Percentiles rank a stretch among this genome's conserved stretches.
Conservation (phyloP, 2,329 filamentous ascomycete genomes). For the Fusarium palustre region DNA sequence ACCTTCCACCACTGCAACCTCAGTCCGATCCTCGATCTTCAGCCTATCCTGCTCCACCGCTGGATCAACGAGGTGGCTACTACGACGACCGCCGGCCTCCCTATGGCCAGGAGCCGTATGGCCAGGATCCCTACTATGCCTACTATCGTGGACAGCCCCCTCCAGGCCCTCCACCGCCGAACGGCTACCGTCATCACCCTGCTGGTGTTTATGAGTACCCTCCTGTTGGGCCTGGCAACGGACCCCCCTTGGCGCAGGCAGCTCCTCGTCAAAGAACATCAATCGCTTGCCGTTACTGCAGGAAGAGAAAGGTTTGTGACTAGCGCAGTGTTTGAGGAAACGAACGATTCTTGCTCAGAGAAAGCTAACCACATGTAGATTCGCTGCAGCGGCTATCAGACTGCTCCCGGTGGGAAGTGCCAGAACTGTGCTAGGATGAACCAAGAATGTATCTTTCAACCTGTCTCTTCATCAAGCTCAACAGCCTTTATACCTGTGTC, state of each 20-base stretch:
- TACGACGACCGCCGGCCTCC: slow-evolving; percentile 53
- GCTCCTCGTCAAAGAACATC: slow-evolving; percentile 69
- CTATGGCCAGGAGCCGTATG: slow-evolving; percentile 52
- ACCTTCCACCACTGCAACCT: slow-evolving; percentile 55
- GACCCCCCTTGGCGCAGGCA: slow-evolving; percentile 59
- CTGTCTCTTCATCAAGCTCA: slow-evolving; percentile 66
- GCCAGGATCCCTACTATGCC: slow-evolving; percentile 52
- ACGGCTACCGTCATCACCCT: slow-evolving; percentile 48
- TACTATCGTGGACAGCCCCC: slow-evolving; percentile 46
- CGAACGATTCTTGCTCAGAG: slow-evolving; percentile 1
- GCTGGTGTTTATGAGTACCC: slow-evolving; percentile 51
- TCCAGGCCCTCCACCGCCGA: slow-evolving; percentile 49
- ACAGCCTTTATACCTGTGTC: slow-evolving; percentile 71
- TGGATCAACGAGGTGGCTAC: slow-evolving; percentile 55
- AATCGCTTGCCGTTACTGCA: slow-evolving; percentile 70
- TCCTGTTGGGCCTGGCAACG: slow-evolving; percentile 52
- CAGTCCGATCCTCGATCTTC: slow-evolving; percentile 51
- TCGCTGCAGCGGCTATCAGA: slow-evolving; percentile 70
- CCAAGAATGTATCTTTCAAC: slow-evolving; percentile 71
- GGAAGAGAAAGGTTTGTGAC: slow-evolving; percentile 67
- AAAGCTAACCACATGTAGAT: slow-evolving; percentile 57
- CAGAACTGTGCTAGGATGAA: slow-evolving; percentile 72
- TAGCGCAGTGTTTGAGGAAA: not conserved
- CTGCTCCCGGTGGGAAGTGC: slow-evolving; percentile 69
- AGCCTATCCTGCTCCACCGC: slow-evolving; percentile 54